Percentiles rank a stretch among this genome's conserved stretches.
phyloP scores from a whole-genome alignment of 1,284 basidiomycete species.

The Sanguinoderma infundibulare region DNA sequence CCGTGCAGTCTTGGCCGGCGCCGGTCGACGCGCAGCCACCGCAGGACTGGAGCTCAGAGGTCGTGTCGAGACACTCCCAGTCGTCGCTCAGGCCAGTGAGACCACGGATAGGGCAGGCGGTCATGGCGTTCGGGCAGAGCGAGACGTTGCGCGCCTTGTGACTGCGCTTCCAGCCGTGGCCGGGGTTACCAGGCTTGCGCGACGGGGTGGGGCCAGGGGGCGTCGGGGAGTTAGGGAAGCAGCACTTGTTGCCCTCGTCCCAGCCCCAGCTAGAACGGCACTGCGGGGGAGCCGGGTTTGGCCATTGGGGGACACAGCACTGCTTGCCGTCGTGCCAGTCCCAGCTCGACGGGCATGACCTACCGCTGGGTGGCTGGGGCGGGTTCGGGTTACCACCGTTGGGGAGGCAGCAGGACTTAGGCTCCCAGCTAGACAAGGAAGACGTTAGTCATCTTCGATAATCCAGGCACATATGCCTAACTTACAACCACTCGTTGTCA shows the following conservation, averaged over 20 bases:
- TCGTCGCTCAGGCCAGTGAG: conserved; percentile 42
- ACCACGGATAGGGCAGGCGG: conserved; percentile 64
- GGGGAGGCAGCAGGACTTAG: conserved; percentile 52
- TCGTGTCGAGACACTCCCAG: conserved; percentile 68
- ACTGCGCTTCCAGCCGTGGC: conserved; percentile 38
- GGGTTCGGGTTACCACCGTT: conserved; percentile 49
- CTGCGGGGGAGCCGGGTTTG: conserved; percentile 49
- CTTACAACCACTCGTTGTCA: conserved; percentile 18
- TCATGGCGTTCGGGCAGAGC: conserved; percentile 60
- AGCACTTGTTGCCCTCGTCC: conserved; percentile 48
- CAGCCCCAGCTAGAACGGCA: conserved; percentile 54
- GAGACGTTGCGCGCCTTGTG: conserved; percentile 42
- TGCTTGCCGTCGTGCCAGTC: conserved; percentile 42
- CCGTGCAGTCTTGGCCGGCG: conserved; percentile 72
- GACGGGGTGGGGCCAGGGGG: conserved; percentile 43
- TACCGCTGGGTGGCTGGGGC: conserved; percentile 52
- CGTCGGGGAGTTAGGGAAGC: conserved; percentile 42
- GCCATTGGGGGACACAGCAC: conserved; percentile 52
- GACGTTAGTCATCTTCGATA: neutral
- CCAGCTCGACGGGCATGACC: conserved; percentile 45
- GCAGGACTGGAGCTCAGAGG: conserved; percentile 64
- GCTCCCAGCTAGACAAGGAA: conserved; percentile 13
- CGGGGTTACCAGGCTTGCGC: conserved; percentile 24
- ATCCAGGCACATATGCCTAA: neutral
- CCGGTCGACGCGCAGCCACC: conserved; percentile 73